phyloP scores from a whole-genome alignment of 2,329 filamentous ascomycete species.

The Pestalotiopsis sp. region DNA sequence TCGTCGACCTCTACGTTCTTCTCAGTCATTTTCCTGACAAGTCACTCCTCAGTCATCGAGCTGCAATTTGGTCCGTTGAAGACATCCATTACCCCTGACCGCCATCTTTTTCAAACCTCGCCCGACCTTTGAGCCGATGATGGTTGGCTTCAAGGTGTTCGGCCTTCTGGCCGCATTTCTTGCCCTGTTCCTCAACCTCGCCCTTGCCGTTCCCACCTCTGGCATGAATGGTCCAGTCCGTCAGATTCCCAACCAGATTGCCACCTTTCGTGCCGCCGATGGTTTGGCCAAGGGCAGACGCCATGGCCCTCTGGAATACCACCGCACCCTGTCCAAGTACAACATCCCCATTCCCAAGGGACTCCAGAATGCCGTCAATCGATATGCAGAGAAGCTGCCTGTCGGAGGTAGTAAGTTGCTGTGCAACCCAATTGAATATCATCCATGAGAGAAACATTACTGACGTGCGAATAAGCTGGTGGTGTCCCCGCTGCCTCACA shows the following conservation, averaged over 20 bases:
- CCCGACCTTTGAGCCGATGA: constrained; percentile 9
- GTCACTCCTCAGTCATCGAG: too few relatives aligned
- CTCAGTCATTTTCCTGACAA: too few relatives aligned
- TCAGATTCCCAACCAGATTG: neutral
- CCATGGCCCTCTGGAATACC: constrained; percentile 29
- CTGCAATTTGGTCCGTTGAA: too few relatives aligned
- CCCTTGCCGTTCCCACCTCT: constrained; percentile 2
- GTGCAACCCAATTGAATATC: neutral
- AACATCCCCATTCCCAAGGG: constrained; percentile 31
- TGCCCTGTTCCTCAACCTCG: constrained; percentile 17
- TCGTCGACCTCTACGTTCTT: too few relatives aligned
- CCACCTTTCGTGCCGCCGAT: constrained; percentile 12
- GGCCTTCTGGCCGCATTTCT: constrained; percentile 23
- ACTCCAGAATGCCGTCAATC: constrained; percentile 28
- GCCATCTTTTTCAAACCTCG: neutral
- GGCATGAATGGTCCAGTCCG: constrained; percentile 1
- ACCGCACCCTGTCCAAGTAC: constrained; percentile 34
- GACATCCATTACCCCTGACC: neutral
- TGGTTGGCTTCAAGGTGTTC: constrained; percentile 20
- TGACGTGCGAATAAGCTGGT: constrained; percentile 31
- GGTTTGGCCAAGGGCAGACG: constrained; percentile 8
- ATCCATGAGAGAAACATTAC: neutral
- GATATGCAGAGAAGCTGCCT: constrained; percentile 23
- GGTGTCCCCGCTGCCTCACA: constrained; percentile 37
- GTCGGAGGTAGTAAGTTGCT: constrained; percentile 17